Evolutionary conservation across 2,329 filamentous ascomycete genomes (phyloP).

Genomic region (Colletotrichum phormii): DNA sequence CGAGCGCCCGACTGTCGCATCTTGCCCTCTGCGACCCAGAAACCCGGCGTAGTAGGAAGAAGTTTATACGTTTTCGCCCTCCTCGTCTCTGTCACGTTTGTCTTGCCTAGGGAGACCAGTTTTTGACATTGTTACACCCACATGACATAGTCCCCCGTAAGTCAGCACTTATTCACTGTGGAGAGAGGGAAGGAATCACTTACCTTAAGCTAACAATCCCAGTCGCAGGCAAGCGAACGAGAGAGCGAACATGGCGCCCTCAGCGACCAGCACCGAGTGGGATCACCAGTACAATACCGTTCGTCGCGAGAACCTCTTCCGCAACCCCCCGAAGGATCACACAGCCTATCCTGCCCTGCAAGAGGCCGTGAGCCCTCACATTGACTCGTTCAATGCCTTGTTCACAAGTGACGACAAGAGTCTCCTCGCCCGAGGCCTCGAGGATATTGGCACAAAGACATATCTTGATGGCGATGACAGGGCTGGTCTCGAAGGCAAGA

Average conservation of each 20-base stretch:
- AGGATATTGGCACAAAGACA: conserved; percentile 89
- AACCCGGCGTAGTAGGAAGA: conserved; percentile 9
- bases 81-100: conserved; percentile 1
- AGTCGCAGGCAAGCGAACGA: conserved; percentile 13
- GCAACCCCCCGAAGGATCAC: conserved; percentile 86
- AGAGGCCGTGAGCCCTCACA: conserved; percentile 88
- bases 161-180: background rate
- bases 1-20: background rate
- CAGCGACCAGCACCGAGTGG: conserved; percentile 78
- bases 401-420: conserved; percentile 77
- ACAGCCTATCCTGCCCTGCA: conserved; percentile 90
- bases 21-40: conserved; percentile 21
- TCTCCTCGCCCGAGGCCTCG: conserved; percentile 77
- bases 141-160: conserved; percentile 10
- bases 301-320: conserved; percentile 88
- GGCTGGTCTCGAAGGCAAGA: conserved; percentile 69
- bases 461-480: conserved; percentile 86
- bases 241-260: conserved; percentile 61
- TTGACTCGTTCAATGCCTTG: conserved; percentile 94
- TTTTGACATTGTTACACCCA: background rate
- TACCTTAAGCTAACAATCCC: conserved; percentile 3
- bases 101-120: conserved; percentile 10
- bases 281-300: conserved; percentile 87
- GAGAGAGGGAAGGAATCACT: background rate
- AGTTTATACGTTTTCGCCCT: conserved; percentile 8